Evolutionary conservation across 2,329 filamentous ascomycete genomes (phyloP), one percentile per base, ranked within the genome.

Genomic region (Fusarium sterilihyphosum): DNA sequence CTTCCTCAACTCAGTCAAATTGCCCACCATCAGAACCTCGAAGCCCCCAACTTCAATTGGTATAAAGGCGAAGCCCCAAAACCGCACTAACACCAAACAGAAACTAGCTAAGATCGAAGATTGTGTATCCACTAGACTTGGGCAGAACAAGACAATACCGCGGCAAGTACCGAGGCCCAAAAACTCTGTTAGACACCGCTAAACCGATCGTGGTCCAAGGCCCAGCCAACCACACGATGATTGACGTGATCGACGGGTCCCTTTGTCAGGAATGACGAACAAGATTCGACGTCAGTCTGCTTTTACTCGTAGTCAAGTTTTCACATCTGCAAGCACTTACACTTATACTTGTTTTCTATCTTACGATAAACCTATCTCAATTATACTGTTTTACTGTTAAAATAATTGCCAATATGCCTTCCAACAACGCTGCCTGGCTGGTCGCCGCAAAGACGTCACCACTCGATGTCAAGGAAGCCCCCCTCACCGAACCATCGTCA

Each of bases 401-500:
- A 16, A 3, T 10, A 47, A 17, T 24, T 20, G 31, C 10, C 22
- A 38, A 37, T 43, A 74, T 74, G 67, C 24, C 67, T 33, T 61
- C 67, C 5, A 74, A 74, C 47, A 69, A 44, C 17, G 71, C 68
- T 6, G 68, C 71, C 8, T 74, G 53, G 50, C 38, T 72, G 8
- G 61, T 65, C 10, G 7, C 56, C n/a, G 26, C 69, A 38, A 72
- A 72, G 53, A 67, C 72, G 56, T 61, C 68, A 53, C 68, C 72
- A 22, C 41, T 74, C 17, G 47, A 74, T 5, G 54, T 74, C 50
- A 74, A 73, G 33, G 44, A 62, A n/a, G 72, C 72, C 4, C 68
- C 72, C 22, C 56, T 73, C 35, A 56, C 38, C 8, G 50, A 69
- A 33, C 67, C 61, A 24, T 29, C 41, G 1, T 20, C 43, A 14